These are phyloP conservation scores for cucumber (Cucumis sativus) DNA, from an alignment of 306 rosid genomes.

Conservation along the genomic window Cucumber_9930_V3 NC_026658.2:18286001-18286500, in stretches of 20 bases:
- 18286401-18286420: slow-evolving; percentile 98
- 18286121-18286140: neutral
- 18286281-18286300: slow-evolving; percentile 93
- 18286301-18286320: slow-evolving; percentile 58
- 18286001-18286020: neutral
- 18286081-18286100: neutral
- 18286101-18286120: neutral
- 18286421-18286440: slow-evolving; percentile 49
- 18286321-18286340: slow-evolving; percentile 99
- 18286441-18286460: slow-evolving; percentile 36
- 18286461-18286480: neutral
- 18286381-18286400: slow-evolving; percentile 87
- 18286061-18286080: neutral
- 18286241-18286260: slow-evolving; percentile 53
- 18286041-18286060: neutral
- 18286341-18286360: slow-evolving; percentile 91
- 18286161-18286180: slow-evolving; percentile 95
- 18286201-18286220: slow-evolving; percentile 62
- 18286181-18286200: slow-evolving; percentile 86
- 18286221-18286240: slow-evolving; percentile 58
- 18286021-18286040: neutral
- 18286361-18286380: slow-evolving; percentile 81
- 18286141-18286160: neutral
- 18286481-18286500: neutral
- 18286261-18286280: slow-evolving; percentile 58